Percentiles rank a stretch among this genome's conserved stretches.
phyloP scores from a whole-genome alignment of 2,329 filamentous ascomycete genomes.

The Pyricularia grisea region DNA sequence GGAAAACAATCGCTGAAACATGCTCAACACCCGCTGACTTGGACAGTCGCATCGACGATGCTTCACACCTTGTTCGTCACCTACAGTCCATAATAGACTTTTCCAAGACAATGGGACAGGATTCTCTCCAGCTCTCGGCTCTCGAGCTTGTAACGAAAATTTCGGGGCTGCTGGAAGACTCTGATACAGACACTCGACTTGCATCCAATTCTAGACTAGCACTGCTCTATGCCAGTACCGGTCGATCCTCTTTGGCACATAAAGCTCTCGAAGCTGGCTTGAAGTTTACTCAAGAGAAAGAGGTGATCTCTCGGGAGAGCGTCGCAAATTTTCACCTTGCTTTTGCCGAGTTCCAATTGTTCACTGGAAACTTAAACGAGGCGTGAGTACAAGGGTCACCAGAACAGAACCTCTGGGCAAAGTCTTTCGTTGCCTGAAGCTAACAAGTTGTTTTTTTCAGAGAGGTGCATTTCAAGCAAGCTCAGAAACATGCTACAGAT shows the following conservation, averaged over 20 bases:
- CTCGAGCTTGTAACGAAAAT: constrained; percentile 36
- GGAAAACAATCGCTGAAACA: constrained; percentile 30
- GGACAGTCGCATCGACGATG: constrained; percentile 35
- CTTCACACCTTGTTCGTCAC: constrained; percentile 36
- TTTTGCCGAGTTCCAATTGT: constrained; percentile 65
- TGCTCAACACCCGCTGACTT: constrained; percentile 31
- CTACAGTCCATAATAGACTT: constrained; percentile 42
- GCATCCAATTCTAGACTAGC: constrained; percentile 37
- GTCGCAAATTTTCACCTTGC: constrained; percentile 54
- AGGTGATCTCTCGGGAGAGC: constrained; percentile 25
- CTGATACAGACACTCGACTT: constrained; percentile 28
- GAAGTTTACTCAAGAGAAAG: constrained; percentile 31
- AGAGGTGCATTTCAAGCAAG: constrained; percentile 5
- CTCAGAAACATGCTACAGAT: background rate
- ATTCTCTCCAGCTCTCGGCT: constrained; percentile 32
- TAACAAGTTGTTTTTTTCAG: background rate
- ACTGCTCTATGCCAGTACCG: constrained; percentile 43
- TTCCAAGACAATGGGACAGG: constrained; percentile 39
- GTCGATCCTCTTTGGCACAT: constrained; percentile 39
- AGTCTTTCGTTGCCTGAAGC: background rate
- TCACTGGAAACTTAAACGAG: constrained; percentile 55
- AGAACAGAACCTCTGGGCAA: background rate
- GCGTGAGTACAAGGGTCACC: constrained; percentile 28
- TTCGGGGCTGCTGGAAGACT: constrained; percentile 24
- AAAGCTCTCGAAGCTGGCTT: constrained; percentile 49